Evolutionary conservation across 331 rosid species (phyloP), one percentile per base, ranked within the genome.

Genomic region (Dryas integrifolia): DNA sequence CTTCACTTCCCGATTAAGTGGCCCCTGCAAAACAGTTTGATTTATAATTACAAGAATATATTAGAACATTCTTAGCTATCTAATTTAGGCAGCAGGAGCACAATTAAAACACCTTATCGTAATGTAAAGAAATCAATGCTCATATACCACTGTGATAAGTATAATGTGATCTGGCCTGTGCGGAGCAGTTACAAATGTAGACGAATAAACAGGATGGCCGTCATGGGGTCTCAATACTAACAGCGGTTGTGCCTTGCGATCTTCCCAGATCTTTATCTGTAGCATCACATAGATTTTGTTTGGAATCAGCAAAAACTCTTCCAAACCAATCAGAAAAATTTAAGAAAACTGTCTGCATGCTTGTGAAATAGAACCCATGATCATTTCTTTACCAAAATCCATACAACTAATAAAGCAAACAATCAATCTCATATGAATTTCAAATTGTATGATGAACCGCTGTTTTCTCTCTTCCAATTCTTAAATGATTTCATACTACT

Each of bases 241-340:
- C 52, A 88, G 96, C 16, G 99, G 99, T 21, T 85, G 89, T 59
- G 83, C 72, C 85, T 86, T 95, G 76, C 96, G 92, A 77, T 92
- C 98, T 76, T 88, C 97, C 99, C 99, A 95, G 30, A 92, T 86
- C 72, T 92, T 95, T 76, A 92, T 84, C 99, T 95, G 91, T 72
- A 70, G 57, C 73, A 83, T 46, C 57, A 73, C 59, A 76, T 72
- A 30, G 3, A 16, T 64, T 64, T 64, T 44, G 18, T 64, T 9
- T 18, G 38, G 40, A 72, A 39, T 58, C 38, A 71, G 58, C 18
- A 26, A 58, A 64, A 9, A 43, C 16, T 21, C 26, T 60, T 41
- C 21, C 46, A 6, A 44, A 70, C 30, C 16, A 14, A 44, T 30
- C 39, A 45, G 3, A 7, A 12, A 45, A 21, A 24, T 44, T 57